Conservation (phyloP, 176 grass and related monocot species). For the Musa troglodytarum region DNA sequence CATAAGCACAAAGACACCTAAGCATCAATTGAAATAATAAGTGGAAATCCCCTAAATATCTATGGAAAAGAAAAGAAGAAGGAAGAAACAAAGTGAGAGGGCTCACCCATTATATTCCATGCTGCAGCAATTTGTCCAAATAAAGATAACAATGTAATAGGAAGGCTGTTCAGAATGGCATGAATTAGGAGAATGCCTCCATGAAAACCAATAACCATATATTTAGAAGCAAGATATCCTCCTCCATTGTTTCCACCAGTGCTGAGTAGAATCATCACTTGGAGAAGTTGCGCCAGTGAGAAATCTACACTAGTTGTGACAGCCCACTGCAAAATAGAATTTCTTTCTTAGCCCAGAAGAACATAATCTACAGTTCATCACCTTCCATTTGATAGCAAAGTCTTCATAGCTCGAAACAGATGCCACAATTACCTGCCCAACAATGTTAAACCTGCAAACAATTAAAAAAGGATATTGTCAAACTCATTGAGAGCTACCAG, state of each 20-base stretch:
- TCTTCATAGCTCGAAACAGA: not conserved
- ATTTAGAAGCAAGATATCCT: constrained; percentile 77
- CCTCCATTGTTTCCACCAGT: constrained; percentile 70
- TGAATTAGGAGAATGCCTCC: constrained; percentile 68
- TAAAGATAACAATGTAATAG: constrained; percentile 69
- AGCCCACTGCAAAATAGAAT: constrained; percentile 61
- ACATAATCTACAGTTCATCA: not conserved
- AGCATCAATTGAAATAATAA: too few relatives aligned
- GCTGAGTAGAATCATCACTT: constrained; percentile 81
- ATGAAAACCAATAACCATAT: constrained; percentile 75
- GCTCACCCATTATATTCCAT: constrained; percentile 75
- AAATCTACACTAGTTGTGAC: constrained; percentile 86
- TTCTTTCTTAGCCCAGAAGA: constrained; percentile 9
- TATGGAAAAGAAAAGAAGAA: too few relatives aligned
- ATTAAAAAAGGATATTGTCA: not conserved
- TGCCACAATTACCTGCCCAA: constrained; percentile 56
- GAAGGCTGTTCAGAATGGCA: constrained; percentile 79
- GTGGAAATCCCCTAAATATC: not conserved
- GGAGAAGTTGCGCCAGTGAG: constrained; percentile 76
- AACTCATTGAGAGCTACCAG: not conserved
- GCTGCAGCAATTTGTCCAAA: constrained; percentile 78
- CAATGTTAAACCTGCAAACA: constrained; percentile 86
- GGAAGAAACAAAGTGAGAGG: not conserved
- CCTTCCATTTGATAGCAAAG: not conserved
- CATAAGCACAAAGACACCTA: constrained; percentile 81